Evolutionary conservation across 192 early-diverging fungal genomes (phyloP), one percentile per base, ranked within the genome.

Genomic region (Geosiphon pyriformis): DNA sequence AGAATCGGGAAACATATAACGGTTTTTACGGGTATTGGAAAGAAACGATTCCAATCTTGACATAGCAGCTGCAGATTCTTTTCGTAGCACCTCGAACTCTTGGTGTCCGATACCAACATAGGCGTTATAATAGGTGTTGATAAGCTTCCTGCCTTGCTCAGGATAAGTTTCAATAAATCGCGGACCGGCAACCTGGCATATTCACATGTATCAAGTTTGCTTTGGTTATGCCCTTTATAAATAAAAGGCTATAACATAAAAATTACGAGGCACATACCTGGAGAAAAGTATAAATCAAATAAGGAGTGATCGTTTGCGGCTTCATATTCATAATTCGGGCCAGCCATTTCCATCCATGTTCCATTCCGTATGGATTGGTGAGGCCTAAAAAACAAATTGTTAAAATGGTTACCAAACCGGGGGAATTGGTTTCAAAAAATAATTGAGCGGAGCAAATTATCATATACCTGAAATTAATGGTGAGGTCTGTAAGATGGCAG

Each of bases 281-380:
- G 7, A 64, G 22, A 10, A 25, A 64, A 12, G 17, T 64, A 26
- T 64, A 64, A n/a, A 64, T 4, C 18, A 64, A 31, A 10, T 8
- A 64, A 1, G 90, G 82, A 0, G 89, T 88, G 49, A 94, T 85
- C 3, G 76, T 72, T 11, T 84, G 77, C 17, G 85, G 85, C 31
- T 79, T 79, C 70, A 90, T 72, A 69, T 91, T 92, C 17, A 86
- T 58, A 0, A 89, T 82, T 11, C 87, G 67, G 0, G 88, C 79
- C 20, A 91, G 63, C 90, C 90, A 94, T 33, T 64, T 78, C 90
- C 90, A 94, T 1, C 72, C 87, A 30, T 88, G 64, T 0, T 78
- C 68, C 6, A 92, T 77, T 1, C 76, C 72, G 57, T 87, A 78
- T 0, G 68, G 59, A 31, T 83, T 77, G 23, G 26, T 15, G 4